phyloP scores from a whole-genome alignment of 768 basidiomycete species.

The Lentinula sp. region DNA sequence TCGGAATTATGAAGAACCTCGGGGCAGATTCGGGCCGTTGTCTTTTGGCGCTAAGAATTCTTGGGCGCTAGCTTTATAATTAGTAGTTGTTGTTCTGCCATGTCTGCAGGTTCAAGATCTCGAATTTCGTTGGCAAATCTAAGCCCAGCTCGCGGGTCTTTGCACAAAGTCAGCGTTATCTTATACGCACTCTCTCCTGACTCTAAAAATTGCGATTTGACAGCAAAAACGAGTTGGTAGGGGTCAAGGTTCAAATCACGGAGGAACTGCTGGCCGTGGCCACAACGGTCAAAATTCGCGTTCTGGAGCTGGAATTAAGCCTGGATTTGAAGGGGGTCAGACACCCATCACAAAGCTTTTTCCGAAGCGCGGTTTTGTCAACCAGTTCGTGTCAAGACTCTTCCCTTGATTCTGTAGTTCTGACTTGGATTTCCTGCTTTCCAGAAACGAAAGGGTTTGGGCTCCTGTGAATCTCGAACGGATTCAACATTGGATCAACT shows the following conservation, averaged over 20 bases:
- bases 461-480: slow-evolving; percentile 84
- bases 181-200: background rate
- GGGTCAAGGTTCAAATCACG: slow-evolving; percentile 87
- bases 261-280: slow-evolving; percentile 90
- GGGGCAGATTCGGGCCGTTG: background rate
- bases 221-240: slow-evolving; percentile 94
- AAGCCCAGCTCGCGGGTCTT: background rate
- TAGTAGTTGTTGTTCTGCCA: background rate
- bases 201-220: background rate
- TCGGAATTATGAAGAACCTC: too few relatives aligned
- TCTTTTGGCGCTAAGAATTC: background rate
- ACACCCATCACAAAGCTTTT: slow-evolving; percentile 87
- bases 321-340: slow-evolving; percentile 95
- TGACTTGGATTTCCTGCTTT: background rate
- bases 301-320: slow-evolving; percentile 76
- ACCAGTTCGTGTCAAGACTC: slow-evolving; percentile 48
- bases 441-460: slow-evolving; percentile 68
- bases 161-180: background rate
- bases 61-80: background rate
- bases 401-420: background rate
- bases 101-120: background rate
- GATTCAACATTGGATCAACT: slow-evolving; percentile 87
- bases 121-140: background rate
- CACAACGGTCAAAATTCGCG: slow-evolving; percentile 95
- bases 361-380: slow-evolving; percentile 93